Percentiles rank a stretch among this genome's conserved stretches.
These are phyloP conservation scores for Alternaria sp. DNA, from an alignment of 2,329 filamentous ascomycete species.

Conservation along the genomic window DNA sequence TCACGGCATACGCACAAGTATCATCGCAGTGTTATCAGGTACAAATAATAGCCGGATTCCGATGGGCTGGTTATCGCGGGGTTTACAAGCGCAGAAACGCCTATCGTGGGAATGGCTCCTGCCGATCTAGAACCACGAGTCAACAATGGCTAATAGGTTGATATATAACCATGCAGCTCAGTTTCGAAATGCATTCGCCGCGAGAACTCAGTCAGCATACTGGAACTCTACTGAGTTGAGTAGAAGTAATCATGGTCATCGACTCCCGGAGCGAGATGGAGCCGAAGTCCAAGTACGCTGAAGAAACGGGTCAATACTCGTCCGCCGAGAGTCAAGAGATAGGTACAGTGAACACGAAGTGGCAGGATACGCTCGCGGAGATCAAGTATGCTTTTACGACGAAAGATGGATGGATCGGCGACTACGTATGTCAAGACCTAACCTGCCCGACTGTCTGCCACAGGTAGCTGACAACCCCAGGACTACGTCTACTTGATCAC, in stretches of 20 bases:
- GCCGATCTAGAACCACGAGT: neutral
- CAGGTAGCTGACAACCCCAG: conserved; percentile 19
- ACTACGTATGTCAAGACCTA: conserved; percentile 40
- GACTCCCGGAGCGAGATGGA: neutral
- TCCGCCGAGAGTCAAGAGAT: conserved; percentile 5
- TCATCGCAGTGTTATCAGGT: neutral
- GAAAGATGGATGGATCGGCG: conserved; percentile 49
- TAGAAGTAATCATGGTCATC: neutral
- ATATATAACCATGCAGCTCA: neutral
- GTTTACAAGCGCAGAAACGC: neutral
- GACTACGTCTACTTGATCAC: conserved; percentile 45
- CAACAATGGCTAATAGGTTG: neutral
- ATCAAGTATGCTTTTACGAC: conserved; percentile 45
- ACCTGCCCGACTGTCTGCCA: neutral
- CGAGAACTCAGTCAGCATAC: neutral
- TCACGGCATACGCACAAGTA: neutral
- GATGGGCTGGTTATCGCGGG: neutral
- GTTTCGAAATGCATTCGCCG: neutral
- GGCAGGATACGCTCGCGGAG: conserved; percentile 15
- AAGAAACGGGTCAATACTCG: conserved; percentile 10
- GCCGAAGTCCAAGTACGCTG: conserved; percentile 3
- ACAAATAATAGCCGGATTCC: neutral
- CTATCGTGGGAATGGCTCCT: conserved; percentile 1
- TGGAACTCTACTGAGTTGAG: neutral
- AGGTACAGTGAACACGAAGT: conserved; percentile 6